A percentile compares a stretch with the other conserved stretches of the same genome.
Conservation (phyloP, 768 basidiomycete genomes). For the Kondoa subrosea region DNA sequence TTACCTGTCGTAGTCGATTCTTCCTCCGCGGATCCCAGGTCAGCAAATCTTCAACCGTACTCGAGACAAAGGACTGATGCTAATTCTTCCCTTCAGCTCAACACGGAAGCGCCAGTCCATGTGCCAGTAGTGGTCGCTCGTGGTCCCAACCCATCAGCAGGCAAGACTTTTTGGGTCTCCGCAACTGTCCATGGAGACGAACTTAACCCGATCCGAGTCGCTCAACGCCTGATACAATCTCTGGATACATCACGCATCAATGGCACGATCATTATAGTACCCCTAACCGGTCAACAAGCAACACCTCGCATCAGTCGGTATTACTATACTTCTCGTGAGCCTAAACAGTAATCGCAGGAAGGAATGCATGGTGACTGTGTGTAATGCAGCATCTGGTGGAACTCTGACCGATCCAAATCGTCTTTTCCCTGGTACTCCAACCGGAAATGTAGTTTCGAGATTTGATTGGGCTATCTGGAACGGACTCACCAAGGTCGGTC, state of each 20-base stretch:
- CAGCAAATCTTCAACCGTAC: too few species aligned
- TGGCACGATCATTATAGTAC: neutral
- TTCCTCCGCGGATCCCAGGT: too few species aligned
- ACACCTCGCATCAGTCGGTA: too few species aligned
- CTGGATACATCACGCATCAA: neutral
- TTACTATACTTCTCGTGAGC: too few species aligned
- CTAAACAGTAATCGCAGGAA: too few species aligned
- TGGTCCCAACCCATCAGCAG: neutral
- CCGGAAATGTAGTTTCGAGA: neutral
- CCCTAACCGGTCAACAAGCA: too few species aligned
- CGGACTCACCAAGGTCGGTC: constrained; percentile 4
- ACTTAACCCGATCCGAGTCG: neutral
- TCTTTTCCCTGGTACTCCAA: neutral
- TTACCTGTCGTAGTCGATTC: too few species aligned
- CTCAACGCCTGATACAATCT: neutral
- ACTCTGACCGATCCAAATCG: constrained; percentile 1
- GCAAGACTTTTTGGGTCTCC: neutral
- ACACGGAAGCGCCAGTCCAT: neutral
- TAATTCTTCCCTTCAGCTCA: neutral
- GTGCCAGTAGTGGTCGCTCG: neutral
- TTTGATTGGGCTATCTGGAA: neutral
- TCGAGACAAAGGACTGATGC: neutral
- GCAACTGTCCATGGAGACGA: constrained; percentile 5
- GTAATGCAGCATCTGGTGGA: neutral
- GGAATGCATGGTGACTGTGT: too few species aligned